phyloP scores from a whole-genome alignment of 2,329 filamentous ascomycete genomes.

The Colletotrichum orchidophilum region DNA sequence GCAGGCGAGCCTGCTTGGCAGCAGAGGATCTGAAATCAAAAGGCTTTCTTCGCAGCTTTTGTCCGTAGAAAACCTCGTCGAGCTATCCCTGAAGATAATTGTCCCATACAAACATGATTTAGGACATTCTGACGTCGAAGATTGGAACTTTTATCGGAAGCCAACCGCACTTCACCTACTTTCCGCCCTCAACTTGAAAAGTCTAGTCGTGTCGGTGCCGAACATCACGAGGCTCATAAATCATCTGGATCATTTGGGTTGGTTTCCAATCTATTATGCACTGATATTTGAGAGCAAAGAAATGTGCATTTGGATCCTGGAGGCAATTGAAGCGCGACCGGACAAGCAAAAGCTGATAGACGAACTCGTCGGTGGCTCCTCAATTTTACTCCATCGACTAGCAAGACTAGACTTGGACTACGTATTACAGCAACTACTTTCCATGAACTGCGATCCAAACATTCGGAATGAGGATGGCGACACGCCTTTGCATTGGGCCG shows the following conservation, averaged over 20 bases:
- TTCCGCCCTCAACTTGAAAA: background rate
- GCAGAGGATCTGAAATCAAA: background rate
- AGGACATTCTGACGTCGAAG: background rate
- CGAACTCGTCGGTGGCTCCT: background rate
- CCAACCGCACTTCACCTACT: background rate
- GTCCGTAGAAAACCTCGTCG: background rate
- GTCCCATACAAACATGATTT: fast-evolving
- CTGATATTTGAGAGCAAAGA: background rate
- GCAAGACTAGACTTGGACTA: background rate
- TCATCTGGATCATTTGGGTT: background rate
- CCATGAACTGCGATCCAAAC: background rate
- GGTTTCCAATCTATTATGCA: background rate
- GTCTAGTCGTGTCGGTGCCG: background rate
- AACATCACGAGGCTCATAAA: background rate
- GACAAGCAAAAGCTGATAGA: background rate
- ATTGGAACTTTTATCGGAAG: background rate
- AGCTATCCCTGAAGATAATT: background rate
- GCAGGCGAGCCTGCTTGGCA: background rate
- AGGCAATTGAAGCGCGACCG: background rate
- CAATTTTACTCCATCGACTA: background rate
- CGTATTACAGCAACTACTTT: background rate
- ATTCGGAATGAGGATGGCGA: background rate
- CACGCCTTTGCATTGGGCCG: background rate
- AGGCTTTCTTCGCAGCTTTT: background rate
- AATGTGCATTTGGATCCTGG: background rate